Evolutionary conservation across 352 stramenopile genomes (phyloP).

Genomic region (Stephanocyclus meneghinianus): DNA sequence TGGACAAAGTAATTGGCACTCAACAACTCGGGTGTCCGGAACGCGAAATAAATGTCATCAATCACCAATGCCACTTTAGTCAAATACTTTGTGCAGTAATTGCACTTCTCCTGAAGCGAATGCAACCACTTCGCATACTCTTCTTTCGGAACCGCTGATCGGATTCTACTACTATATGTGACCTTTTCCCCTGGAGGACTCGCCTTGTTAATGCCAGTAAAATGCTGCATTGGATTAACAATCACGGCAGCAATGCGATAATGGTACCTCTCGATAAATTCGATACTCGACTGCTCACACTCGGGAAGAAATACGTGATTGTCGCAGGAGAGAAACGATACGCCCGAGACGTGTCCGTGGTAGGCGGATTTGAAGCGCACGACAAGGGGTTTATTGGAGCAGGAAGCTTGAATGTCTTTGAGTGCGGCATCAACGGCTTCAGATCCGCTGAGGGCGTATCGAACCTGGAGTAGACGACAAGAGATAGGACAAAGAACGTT

Average conservation of each 20-base stretch:
- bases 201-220: slow-evolving; percentile 57
- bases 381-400: slow-evolving; percentile 40
- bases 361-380: slow-evolving; percentile 57
- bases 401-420: slow-evolving; percentile 53
- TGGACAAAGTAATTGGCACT: slow-evolving; percentile 47
- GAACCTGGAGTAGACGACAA: slow-evolving; percentile 19
- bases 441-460: slow-evolving; percentile 47
- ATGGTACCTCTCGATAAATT: slow-evolving; percentile 64
- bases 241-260: slow-evolving; percentile 60
- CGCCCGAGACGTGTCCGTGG: slow-evolving; percentile 57
- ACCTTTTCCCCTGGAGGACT: slow-evolving; percentile 64
- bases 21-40: slow-evolving; percentile 55
- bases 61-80: slow-evolving; percentile 54
- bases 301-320: slow-evolving; percentile 56
- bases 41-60: slow-evolving; percentile 65
- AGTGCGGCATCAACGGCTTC: slow-evolving; percentile 56
- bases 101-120: slow-evolving; percentile 49
- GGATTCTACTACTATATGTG: slow-evolving; percentile 24
- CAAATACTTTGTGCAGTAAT: slow-evolving; percentile 64
- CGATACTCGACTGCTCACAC: slow-evolving; percentile 33
- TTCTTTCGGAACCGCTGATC: slow-evolving; percentile 17
- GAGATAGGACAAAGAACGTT: neutral
- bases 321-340: slow-evolving; percentile 41
- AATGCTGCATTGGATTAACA: slow-evolving; percentile 65
- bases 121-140: slow-evolving; percentile 56